Evolutionary conservation across 2,329 filamentous ascomycete species (phyloP).

Genomic region (Dactylellina drechsleri): DNA sequence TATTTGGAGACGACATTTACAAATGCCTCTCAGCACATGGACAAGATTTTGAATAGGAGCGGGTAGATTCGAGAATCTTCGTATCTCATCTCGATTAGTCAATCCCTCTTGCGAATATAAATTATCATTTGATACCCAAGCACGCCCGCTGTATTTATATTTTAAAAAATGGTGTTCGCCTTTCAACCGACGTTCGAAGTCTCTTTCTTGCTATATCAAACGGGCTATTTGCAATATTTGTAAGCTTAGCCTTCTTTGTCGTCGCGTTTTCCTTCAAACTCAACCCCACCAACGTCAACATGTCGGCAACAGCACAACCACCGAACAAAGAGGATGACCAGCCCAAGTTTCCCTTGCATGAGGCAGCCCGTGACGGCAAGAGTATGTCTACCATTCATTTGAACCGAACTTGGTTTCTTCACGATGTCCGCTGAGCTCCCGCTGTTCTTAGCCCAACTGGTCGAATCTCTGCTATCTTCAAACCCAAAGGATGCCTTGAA

Average conservation of each 20-base stretch:
- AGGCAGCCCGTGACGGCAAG: constrained; percentile 49
- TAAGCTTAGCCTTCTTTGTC: constrained; percentile 28
- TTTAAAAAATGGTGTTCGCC: background rate
- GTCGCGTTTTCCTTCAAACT: constrained; percentile 42
- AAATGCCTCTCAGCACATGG: constrained; percentile 90
- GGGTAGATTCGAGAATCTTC: constrained; percentile 59
- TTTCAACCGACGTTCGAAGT: constrained; percentile 24
- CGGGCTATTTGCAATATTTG: constrained; percentile 15
- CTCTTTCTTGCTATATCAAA: constrained; percentile 2
- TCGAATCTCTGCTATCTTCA: constrained; percentile 80
- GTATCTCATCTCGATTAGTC: constrained; percentile 7
- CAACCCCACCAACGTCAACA: constrained; percentile 46
- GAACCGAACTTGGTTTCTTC: background rate
- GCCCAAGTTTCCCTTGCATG: constrained; percentile 49
- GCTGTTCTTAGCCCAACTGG: constrained; percentile 59
- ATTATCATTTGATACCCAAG: constrained; percentile 35
- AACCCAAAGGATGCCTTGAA: constrained; percentile 80
- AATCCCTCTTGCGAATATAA: constrained; percentile 1
- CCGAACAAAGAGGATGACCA: constrained; percentile 28
- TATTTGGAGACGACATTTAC: constrained; percentile 95
- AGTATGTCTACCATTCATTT: constrained; percentile 27
- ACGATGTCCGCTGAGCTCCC: constrained; percentile 12
- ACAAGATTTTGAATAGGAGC: constrained; percentile 79
- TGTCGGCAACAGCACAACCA: constrained; percentile 36
- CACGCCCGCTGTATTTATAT: constrained; percentile 22